These are phyloP conservation scores for Lipomyces yamadae DNA, from an alignment of 805 yeast species.

Conservation along the genomic window DNA sequence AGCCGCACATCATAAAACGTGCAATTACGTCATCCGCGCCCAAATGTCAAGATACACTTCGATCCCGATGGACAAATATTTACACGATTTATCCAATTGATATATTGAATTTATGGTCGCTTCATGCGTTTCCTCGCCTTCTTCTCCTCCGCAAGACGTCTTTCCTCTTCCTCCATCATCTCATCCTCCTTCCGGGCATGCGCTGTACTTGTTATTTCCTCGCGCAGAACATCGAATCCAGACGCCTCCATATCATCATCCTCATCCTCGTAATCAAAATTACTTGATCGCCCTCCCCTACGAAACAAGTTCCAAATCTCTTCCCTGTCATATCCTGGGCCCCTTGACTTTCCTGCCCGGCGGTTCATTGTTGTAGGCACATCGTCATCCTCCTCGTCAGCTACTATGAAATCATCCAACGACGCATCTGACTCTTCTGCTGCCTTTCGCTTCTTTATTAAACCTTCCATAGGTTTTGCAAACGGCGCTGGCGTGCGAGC, in stretches of 20 bases:
- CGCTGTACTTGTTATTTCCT: constrained; percentile 71
- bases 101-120: background rate
- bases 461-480: constrained; percentile 46
- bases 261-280: constrained; percentile 44
- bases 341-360: constrained; percentile 39
- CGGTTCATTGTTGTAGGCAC: background rate
- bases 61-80: background rate
- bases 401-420: constrained; percentile 62
- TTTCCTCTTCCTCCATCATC: constrained; percentile 55
- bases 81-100: background rate
- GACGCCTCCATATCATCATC: constrained; percentile 90
- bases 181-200: constrained; percentile 78
- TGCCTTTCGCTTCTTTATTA: constrained; percentile 51
- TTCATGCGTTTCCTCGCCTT: constrained; percentile 16
- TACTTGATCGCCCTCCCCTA: constrained; percentile 53
- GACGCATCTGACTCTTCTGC: constrained; percentile 37
- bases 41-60: too few relatives aligned
- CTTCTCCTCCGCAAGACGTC: constrained; percentile 35
- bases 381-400: constrained; percentile 53
- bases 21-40: background rate
- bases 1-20: constrained; percentile 13
- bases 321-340: constrained; percentile 70
- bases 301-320: constrained; percentile 90
- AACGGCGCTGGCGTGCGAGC: constrained; percentile 51
- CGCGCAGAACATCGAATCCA: constrained; percentile 84